Percentiles rank a stretch among this genome's conserved stretches.
Evolutionary conservation across 441 rosid genomes (phyloP).

Genomic region (Jatropha podagrica): DNA sequence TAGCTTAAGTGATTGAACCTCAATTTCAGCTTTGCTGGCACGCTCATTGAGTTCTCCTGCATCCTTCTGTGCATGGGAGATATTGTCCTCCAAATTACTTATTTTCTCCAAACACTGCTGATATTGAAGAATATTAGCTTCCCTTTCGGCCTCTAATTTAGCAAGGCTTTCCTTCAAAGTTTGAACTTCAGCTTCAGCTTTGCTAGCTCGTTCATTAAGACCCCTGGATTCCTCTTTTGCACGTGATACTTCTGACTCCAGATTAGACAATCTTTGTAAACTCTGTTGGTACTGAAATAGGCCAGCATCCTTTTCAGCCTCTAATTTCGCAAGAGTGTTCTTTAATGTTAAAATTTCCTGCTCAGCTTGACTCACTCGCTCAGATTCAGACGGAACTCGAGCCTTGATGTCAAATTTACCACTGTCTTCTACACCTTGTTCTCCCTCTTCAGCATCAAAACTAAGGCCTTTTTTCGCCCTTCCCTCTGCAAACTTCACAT

Average conservation of each 20-base stretch:
- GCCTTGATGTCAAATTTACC: slow-evolving; percentile 40
- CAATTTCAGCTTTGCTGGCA: slow-evolving; percentile 58
- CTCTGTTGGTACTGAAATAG: slow-evolving; percentile 65
- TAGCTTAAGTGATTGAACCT: slow-evolving; percentile 50
- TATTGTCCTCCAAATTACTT: slow-evolving; percentile 50
- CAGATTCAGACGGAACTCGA: slow-evolving; percentile 53
- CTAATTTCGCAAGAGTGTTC: slow-evolving; percentile 73
- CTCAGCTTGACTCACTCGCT: slow-evolving; percentile 70
- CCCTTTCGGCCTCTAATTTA: slow-evolving; percentile 61
- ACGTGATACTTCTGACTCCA: slow-evolving; percentile 71
- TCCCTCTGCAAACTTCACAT: slow-evolving; percentile 41
- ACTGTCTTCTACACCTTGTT: slow-evolving; percentile 26
- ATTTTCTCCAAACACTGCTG: slow-evolving; percentile 76
- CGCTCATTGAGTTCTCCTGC: slow-evolving; percentile 58
- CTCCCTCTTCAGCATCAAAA: slow-evolving; percentile 58
- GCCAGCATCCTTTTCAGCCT: slow-evolving; percentile 87
- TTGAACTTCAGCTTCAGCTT: slow-evolving; percentile 75
- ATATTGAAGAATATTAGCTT: slow-evolving; percentile 54
- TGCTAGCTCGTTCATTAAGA: slow-evolving; percentile 59
- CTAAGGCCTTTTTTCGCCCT: slow-evolving; percentile 69
- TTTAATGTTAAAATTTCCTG: slow-evolving; percentile 67
- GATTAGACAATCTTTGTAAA: slow-evolving; percentile 61
- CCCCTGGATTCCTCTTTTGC: slow-evolving; percentile 65
- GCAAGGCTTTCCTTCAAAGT: slow-evolving; percentile 59
- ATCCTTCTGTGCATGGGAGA: slow-evolving; percentile 54